Conservation (phyloP, 371 early-diverging fungal species). For the Mucor plumbeus region DNA sequence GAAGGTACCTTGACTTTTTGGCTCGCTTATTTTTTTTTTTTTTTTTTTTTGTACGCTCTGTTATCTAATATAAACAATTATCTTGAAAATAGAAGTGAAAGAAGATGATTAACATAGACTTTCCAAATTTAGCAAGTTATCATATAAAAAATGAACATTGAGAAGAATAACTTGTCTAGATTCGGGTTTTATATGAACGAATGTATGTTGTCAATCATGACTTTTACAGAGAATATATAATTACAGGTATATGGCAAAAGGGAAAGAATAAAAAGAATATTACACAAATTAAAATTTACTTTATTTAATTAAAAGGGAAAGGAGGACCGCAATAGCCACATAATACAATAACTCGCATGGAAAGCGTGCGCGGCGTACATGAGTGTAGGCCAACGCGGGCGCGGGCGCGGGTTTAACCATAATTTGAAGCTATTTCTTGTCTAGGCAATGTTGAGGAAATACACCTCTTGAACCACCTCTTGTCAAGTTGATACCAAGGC, state of each 20-base stretch:
- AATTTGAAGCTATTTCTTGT: conserved; percentile 4
- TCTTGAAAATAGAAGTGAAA: neutral
- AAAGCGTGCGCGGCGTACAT: too few species aligned
- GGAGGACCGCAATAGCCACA: neutral
- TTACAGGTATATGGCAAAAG: neutral
- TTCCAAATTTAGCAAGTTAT: conserved; percentile 4
- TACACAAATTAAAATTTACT: conserved; percentile 5
- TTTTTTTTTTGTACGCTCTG: neutral
- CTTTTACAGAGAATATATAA: neutral
- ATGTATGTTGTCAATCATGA: neutral
- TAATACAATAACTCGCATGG: neutral
- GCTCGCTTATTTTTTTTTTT: too few species aligned
- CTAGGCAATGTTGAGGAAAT: conserved; percentile 54
- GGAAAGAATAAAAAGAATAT: neutral
- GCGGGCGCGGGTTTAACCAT: neutral
- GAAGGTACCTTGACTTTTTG: conserved; percentile 1
- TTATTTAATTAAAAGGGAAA: neutral
- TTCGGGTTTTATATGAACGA: neutral
- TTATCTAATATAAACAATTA: conserved; percentile 9
- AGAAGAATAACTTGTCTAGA: neutral
- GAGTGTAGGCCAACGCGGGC: neutral
- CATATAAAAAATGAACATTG: neutral
- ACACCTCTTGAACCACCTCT: conserved; percentile 50
- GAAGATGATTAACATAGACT: neutral
- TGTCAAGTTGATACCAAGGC: conserved; percentile 53